Evolutionary conservation across 352 stramenopile species (phyloP).

Genomic region (Plasmopara viticola): DNA sequence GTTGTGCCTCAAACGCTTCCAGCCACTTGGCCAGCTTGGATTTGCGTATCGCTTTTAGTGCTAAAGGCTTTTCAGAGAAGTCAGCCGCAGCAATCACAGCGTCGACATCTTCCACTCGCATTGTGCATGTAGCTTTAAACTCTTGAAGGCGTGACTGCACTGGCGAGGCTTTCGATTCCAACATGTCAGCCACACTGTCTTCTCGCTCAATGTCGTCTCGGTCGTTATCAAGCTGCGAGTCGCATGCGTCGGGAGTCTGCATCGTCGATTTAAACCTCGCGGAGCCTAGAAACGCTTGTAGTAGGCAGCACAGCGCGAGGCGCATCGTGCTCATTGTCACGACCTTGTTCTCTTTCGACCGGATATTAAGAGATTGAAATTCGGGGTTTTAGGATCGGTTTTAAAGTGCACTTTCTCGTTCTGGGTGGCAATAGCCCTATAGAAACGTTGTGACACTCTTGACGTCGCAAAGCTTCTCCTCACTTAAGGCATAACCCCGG

Average conservation of each 20-base stretch:
- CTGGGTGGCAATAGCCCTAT: not conserved
- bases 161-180: not conserved
- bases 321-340: not conserved
- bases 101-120: slow-evolving; percentile 5
- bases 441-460: not conserved
- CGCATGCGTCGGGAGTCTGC: not conserved
- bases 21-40: slow-evolving; percentile 13
- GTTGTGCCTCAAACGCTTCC: slow-evolving; percentile 11
- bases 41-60: not conserved
- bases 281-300: slow-evolving; percentile 2
- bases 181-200: not conserved
- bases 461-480: not conserved
- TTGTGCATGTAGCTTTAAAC: slow-evolving; percentile 2
- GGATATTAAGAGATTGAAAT: too few relatives aligned
- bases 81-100: not conserved
- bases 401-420: not conserved
- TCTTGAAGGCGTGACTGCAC: slow-evolving; percentile 1
- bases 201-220: not conserved
- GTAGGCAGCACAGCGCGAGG: slow-evolving; percentile 5
- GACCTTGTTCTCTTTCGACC: not conserved
- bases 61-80: not conserved
- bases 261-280: slow-evolving; percentile 1
- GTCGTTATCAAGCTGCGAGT: not conserved
- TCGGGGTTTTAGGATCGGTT: not conserved
- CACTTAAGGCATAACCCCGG: too few relatives aligned